Conservation (phyloP, 1,284 basidiomycete species). For the Ganoderma lucidum region DNA sequence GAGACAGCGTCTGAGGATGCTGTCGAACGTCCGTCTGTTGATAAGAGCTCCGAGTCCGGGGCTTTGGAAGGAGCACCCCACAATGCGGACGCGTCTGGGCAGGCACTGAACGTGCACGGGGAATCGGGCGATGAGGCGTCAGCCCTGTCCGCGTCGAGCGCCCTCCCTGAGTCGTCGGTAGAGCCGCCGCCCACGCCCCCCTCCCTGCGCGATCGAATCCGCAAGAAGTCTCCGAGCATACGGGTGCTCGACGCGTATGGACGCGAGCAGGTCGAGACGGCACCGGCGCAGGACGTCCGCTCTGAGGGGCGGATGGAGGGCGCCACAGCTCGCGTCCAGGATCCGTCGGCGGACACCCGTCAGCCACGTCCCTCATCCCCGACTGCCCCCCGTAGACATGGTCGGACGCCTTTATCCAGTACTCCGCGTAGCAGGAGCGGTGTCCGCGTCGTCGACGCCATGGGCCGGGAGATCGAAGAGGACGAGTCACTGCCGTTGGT, state of each 20-base stretch:
- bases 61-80: constrained; percentile 11
- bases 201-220: constrained; percentile 26
- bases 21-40: constrained; percentile 34
- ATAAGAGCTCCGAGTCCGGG: constrained; percentile 21
- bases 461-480: constrained; percentile 66
- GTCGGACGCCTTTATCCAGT: constrained; percentile 23
- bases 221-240: constrained; percentile 51
- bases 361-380: neutral
- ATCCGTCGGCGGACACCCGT: neutral
- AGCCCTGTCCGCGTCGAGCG: constrained; percentile 9
- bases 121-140: constrained; percentile 25
- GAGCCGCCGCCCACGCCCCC: constrained; percentile 34
- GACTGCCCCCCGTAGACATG: constrained; percentile 41
- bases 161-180: constrained; percentile 21
- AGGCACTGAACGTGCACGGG: constrained; percentile 4
- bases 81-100: constrained; percentile 8
- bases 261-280: constrained; percentile 36
- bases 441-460: constrained; percentile 71
- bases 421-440: constrained; percentile 50
- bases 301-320: constrained; percentile 8
- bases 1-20: constrained; percentile 47
- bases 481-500: constrained; percentile 9
- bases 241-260: constrained; percentile 70
- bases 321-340: constrained; percentile 11
- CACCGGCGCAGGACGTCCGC: neutral